phyloP scores from a whole-genome alignment of 2,329 filamentous ascomycete genomes.

The Sarocladium kiliense region DNA sequence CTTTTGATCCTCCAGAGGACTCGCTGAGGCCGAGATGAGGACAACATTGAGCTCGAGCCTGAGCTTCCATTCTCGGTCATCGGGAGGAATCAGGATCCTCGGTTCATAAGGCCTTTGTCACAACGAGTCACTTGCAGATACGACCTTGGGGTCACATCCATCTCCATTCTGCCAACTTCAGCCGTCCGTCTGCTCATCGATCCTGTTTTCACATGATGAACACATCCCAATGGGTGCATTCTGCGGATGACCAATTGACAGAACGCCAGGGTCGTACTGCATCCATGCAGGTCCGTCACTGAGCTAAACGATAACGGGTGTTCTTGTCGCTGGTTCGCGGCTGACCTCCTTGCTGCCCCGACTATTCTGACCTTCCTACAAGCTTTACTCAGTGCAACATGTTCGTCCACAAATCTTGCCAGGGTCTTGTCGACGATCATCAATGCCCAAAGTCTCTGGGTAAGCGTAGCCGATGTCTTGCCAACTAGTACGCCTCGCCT shows the following conservation, averaged over 20 bases:
- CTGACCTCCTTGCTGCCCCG: not conserved
- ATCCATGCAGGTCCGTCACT: slow-evolving; percentile 3
- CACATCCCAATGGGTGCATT: not conserved
- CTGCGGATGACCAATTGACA: not conserved
- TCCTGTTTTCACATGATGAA: not conserved
- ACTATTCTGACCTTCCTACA: not conserved
- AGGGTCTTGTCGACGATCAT: not conserved
- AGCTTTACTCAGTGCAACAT: not conserved
- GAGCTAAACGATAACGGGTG: not conserved
- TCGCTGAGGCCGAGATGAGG: not conserved
- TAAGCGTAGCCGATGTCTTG: not conserved
- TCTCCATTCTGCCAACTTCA: not conserved
- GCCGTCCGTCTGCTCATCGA: not conserved
- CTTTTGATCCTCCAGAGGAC: not conserved
- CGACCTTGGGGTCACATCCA: not conserved
- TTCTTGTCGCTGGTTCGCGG: not conserved
- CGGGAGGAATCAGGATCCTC: not conserved
- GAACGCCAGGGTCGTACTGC: not conserved
- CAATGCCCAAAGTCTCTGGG: not conserved
- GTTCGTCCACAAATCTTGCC: not conserved
- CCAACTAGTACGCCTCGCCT: not conserved
- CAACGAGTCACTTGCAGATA: slow-evolving; percentile 6
- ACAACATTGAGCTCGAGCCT: not conserved
- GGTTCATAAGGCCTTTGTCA: not conserved
- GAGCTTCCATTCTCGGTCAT: not conserved